Conservation (phyloP, 768 basidiomycete genomes). For the Macrolepiota dolichaula region DNA sequence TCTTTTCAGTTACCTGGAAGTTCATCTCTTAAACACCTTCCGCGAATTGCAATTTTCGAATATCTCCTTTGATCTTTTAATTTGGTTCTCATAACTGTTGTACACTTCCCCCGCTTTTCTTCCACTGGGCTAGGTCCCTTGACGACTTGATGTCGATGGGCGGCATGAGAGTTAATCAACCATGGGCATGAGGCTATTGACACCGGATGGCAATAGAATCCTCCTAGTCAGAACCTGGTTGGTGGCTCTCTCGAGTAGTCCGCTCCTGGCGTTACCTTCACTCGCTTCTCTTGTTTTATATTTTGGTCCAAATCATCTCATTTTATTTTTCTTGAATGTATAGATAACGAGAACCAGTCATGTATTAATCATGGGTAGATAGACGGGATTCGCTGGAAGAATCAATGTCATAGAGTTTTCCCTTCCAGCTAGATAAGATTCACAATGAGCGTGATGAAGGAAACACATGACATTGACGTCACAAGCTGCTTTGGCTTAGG, state of each 20-base stretch:
- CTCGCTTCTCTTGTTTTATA: background rate
- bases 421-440: background rate
- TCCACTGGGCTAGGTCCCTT: slow-evolving; percentile 1
- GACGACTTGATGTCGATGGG: slow-evolving; percentile 11
- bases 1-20: slow-evolving; percentile 32
- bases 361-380: background rate
- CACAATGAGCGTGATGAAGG: background rate
- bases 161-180: slow-evolving; percentile 8
- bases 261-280: background rate
- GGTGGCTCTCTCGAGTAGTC: slow-evolving; percentile 2
- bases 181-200: slow-evolving; percentile 3
- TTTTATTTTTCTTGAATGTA: background rate
- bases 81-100: slow-evolving; percentile 28
- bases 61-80: slow-evolving; percentile 11
- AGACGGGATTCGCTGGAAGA: background rate
- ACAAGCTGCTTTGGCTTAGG: background rate
- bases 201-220: slow-evolving; percentile 4
- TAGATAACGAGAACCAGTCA: background rate
- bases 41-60: slow-evolving; percentile 30
- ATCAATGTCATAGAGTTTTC: background rate
- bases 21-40: slow-evolving; percentile 24
- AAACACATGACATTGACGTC: background rate
- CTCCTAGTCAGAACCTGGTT: background rate
- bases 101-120: slow-evolving; percentile 30
- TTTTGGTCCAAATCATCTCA: background rate